phyloP scores from a whole-genome alignment of 2,329 filamentous ascomycete species.

The Ciborinia camelliae region DNA sequence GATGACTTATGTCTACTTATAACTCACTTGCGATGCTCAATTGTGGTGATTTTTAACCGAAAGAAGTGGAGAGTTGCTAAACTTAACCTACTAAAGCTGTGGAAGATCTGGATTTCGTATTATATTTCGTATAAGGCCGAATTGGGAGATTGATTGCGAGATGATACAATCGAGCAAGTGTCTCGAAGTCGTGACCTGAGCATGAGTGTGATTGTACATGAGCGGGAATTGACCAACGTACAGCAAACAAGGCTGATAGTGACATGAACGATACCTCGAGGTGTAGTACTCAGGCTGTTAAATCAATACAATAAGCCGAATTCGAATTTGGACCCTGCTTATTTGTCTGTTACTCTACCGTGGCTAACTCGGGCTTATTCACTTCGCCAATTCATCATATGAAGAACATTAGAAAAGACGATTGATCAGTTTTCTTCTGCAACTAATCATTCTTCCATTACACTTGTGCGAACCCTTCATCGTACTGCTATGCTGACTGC shows the following conservation, averaged over 20 bases:
- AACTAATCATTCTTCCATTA: slow-evolving; percentile 7
- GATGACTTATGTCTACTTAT: background rate
- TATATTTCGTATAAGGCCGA: background rate
- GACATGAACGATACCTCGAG: background rate
- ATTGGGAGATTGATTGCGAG: background rate
- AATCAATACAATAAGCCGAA: background rate
- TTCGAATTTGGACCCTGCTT: slow-evolving; percentile 1
- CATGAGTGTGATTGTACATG: background rate
- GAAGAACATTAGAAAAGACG: background rate
- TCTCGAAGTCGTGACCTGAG: background rate
- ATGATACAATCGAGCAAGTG: background rate
- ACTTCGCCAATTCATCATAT: background rate
- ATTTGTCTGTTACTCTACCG: background rate
- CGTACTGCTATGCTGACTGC: slow-evolving; percentile 17
- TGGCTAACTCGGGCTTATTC: background rate
- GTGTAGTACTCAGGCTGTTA: too few species aligned
- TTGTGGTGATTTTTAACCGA: background rate
- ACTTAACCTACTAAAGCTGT: background rate
- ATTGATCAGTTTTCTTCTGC: slow-evolving; percentile 15
- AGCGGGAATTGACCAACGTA: background rate
- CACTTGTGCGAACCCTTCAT: background rate
- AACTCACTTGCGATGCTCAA: background rate
- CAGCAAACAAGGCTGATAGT: slow-evolving; percentile 3
- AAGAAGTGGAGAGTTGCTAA: background rate
- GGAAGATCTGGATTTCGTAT: background rate